Evolutionary conservation across 176 grass and related monocot species (phyloP).

Genomic region (Bonia amplexicaulis): DNA sequence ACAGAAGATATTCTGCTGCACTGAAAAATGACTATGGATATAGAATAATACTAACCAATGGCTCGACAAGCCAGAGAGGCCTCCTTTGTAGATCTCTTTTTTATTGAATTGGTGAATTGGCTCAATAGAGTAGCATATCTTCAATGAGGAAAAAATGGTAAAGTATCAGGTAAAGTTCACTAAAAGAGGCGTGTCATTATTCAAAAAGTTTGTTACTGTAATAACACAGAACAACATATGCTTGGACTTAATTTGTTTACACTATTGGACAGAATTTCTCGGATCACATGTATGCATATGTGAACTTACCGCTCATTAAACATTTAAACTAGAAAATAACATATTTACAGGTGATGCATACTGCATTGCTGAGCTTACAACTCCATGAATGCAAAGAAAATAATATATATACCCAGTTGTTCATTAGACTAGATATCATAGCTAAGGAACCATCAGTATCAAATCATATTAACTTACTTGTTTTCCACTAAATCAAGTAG

Average conservation of each 20-base stretch:
- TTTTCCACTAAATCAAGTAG: constrained; percentile 49
- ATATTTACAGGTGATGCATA: too few species aligned
- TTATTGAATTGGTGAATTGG: constrained; percentile 60
- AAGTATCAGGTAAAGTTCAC: background rate
- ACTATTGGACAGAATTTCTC: too few species aligned
- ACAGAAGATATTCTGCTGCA: constrained; percentile 3
- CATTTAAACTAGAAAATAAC: background rate
- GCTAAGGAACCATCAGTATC: background rate
- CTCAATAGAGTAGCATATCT: constrained; percentile 56
- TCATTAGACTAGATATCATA: background rate
- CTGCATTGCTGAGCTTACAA: too few species aligned
- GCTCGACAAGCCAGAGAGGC: constrained; percentile 54
- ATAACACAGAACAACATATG: too few species aligned
- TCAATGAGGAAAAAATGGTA: background rate
- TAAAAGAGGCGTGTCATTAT: too few species aligned
- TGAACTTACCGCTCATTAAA: background rate
- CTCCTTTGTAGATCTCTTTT: constrained; percentile 76
- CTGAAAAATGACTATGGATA: background rate
- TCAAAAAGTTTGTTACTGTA: too few species aligned
- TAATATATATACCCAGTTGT: background rate
- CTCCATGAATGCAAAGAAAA: too few species aligned
- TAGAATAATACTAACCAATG: constrained; percentile 40
- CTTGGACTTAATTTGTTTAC: too few species aligned
- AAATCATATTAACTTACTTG: constrained; percentile 39
- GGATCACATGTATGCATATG: background rate